Percentiles rank a stretch among this genome's conserved stretches.
These are phyloP conservation scores for Lumnitzera racemosa DNA, from an alignment of 345 rosid genomes.

Conservation along the genomic window DNA sequence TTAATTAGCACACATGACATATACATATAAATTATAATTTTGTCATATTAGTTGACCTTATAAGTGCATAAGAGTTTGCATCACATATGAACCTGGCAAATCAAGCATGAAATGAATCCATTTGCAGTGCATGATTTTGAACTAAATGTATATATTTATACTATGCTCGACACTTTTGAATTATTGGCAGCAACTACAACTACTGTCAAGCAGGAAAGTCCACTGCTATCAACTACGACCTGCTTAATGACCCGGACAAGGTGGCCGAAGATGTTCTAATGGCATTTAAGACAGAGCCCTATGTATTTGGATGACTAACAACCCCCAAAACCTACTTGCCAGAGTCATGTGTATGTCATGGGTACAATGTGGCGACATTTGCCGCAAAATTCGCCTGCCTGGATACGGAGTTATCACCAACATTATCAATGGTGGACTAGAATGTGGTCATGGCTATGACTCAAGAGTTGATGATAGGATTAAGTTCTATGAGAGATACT, in stretches of 20 bases:
- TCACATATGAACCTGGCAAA: too few species aligned
- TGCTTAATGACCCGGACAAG: conserved; percentile 55
- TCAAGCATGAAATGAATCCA: too few species aligned
- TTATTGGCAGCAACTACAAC: conserved; percentile 47
- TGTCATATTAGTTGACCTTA: too few species aligned
- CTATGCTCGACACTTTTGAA: background rate
- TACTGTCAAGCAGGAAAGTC: conserved; percentile 54
- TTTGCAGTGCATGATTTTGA: too few species aligned
- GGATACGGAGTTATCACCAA: conserved; percentile 55
- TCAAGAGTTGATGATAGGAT: conserved; percentile 36
- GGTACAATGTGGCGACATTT: too few species aligned
- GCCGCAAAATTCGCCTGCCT: too few species aligned
- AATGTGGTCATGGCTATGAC: conserved; percentile 42
- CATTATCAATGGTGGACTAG: conserved; percentile 59
- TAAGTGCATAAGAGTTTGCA: too few species aligned
- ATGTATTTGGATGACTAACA: conserved; percentile 75
- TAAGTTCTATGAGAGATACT: conserved; percentile 57
- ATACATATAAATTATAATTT: too few species aligned
- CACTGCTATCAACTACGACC: conserved; percentile 28
- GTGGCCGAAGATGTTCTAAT: conserved; percentile 29
- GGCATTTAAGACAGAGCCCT: conserved; percentile 63
- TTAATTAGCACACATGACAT: too few species aligned
- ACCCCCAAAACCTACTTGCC: conserved; percentile 53
- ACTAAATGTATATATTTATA: background rate
- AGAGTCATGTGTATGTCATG: too few species aligned